phyloP scores from a whole-genome alignment of 257 asterid genomes.

The Cinchona pubescens region DNA sequence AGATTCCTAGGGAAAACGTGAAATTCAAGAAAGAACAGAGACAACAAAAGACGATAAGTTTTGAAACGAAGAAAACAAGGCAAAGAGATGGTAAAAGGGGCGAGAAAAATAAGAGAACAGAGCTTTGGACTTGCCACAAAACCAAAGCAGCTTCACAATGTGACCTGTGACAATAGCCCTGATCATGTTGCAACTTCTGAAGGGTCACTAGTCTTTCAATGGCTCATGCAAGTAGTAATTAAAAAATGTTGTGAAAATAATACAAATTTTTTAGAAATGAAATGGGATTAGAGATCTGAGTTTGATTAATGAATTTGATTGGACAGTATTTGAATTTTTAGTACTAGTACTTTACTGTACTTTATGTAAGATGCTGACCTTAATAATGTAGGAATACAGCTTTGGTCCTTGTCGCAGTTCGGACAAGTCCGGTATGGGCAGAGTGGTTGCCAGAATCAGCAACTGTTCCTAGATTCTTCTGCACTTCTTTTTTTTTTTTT shows the following conservation, averaged over 20 bases:
- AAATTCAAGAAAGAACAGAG: slow-evolving; percentile 25
- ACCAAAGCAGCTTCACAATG: slow-evolving; percentile 10
- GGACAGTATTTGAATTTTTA: background rate
- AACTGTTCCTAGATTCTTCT: slow-evolving; percentile 29
- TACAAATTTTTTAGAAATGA: no score
- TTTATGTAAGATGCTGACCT: slow-evolving; percentile 8
- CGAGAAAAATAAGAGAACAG: slow-evolving; percentile 31
- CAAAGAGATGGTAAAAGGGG: slow-evolving; percentile 18
- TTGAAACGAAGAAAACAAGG: slow-evolving; percentile 14
- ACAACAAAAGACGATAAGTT: slow-evolving; percentile 14
- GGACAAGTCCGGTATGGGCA: slow-evolving; percentile 21
- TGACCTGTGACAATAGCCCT: slow-evolving; percentile 20
- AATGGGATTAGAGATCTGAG: slow-evolving; percentile 18
- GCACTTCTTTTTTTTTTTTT: background rate
- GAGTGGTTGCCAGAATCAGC: slow-evolving; percentile 20
- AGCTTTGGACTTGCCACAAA: slow-evolving; percentile 27
- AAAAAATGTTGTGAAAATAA: slow-evolving; percentile 11
- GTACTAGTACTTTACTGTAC: slow-evolving; percentile 3
- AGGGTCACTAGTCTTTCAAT: slow-evolving; percentile 13
- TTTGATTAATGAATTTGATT: slow-evolving; percentile 2
- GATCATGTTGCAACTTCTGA: slow-evolving; percentile 30
- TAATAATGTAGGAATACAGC: background rate
- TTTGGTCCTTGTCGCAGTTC: background rate
- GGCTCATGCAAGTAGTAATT: slow-evolving; percentile 18
- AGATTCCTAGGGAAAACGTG: background rate